Evolutionary conservation across 371 early-diverging fungal genomes (phyloP).

Genomic region (Coemansia sp.): DNA sequence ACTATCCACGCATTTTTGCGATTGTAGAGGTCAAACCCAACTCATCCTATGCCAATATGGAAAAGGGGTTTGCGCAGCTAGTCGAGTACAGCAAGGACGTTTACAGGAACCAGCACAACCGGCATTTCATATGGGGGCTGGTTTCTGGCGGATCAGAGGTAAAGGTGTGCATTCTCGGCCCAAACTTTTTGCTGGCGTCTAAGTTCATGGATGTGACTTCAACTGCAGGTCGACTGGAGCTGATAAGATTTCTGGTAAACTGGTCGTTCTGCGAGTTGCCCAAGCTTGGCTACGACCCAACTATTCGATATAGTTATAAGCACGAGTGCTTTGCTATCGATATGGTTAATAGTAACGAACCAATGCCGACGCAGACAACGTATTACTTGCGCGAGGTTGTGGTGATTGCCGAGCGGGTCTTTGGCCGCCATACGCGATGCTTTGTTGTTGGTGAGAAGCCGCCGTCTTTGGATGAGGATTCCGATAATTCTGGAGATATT

Average conservation of each 20-base stretch:
- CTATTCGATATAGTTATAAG: background rate
- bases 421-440: slow-evolving; percentile 11
- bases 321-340: background rate
- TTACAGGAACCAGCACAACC: slow-evolving; percentile 4
- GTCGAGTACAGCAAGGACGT: slow-evolving; percentile 1
- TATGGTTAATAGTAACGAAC: background rate
- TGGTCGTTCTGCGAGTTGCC: slow-evolving; percentile 8
- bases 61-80: background rate
- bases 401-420: background rate
- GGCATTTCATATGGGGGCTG: slow-evolving; percentile 14
- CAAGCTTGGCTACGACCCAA: slow-evolving; percentile 13
- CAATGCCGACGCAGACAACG: background rate
- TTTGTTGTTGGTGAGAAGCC: background rate
- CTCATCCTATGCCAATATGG: background rate
- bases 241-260: background rate
- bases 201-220: background rate
- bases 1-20: background rate
- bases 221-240: background rate
- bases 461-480: background rate
- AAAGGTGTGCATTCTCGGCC: slow-evolving; percentile 10
- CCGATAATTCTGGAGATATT: background rate
- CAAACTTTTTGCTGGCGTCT: slow-evolving; percentile 5
- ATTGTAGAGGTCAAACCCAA: background rate
- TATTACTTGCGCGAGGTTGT: background rate
- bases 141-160: background rate